Evolutionary conservation across 148 eudicot genomes (phyloP), one percentile per base, ranked within the genome.

Genomic region (Nepenthes mirabilis): DNA sequence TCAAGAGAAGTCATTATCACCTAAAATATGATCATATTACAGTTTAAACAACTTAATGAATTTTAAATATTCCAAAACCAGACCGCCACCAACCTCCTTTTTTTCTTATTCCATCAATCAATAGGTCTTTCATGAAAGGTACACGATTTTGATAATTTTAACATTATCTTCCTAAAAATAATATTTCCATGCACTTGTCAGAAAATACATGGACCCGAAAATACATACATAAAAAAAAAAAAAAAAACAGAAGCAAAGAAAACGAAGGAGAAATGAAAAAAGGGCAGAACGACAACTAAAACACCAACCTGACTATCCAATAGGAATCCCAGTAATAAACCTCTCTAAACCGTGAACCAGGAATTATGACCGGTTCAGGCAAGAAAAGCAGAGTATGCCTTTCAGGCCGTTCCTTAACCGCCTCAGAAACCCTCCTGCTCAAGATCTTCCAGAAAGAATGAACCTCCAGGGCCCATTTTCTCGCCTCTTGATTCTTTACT

Each of bases 241-340:
- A 9, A 14, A 3, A 34, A 40, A 40, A 40, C 45, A 40, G 45
- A 40, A 40, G 45, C 6, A 4, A 40, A 23, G 23, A 23, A 40
- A 40, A 40, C 4, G 45, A 40, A 40, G 45, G 45, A 23, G 23
- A 40, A 40, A 40, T 8, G 6, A 40, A 40, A 40, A 8, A 40
- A 40, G 4, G 45, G 8, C 45, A 40, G 45, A 36, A 3, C 9
- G 9, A 36, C 11, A n/a, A 58, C 47, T 36, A 58, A 14, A n/a
- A 56, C 55, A 56, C 33, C 37, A 55, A 86, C 97, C 97, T 91
- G 65, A 88, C 83, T 13, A 91, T 82, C 96, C 96, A 91, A 51
- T 85, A 91, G 60, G 96, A 85, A 71, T 91, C 96, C 97, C 97
- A 91, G 47, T 88, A 88, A 59, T 88, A 88, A 58, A 91, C 94